phyloP scores from a whole-genome alignment of 805 yeast species.

The Yamadazyma akitaensis region DNA sequence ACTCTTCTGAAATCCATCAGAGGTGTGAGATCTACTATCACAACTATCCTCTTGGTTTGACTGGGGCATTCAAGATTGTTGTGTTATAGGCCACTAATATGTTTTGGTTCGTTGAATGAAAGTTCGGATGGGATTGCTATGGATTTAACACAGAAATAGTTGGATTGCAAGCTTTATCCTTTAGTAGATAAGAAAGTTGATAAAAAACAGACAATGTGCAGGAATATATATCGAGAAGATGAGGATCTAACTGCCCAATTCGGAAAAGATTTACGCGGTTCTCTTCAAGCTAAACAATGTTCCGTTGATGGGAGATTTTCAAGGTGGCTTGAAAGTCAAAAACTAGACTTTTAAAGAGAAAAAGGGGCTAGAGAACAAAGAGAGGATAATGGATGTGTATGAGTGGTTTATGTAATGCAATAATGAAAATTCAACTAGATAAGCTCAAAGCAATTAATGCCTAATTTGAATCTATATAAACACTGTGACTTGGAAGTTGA shows the following conservation, averaged over 20 bases:
- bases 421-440: background rate
- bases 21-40: background rate
- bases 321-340: too few relatives aligned
- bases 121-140: background rate
- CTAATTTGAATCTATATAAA: constrained; percentile 23
- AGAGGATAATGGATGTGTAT: background rate
- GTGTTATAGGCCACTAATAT: background rate
- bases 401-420: background rate
- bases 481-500: constrained; percentile 6
- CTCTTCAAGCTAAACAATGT: background rate
- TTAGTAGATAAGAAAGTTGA: background rate
- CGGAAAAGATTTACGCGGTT: background rate
- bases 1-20: background rate
- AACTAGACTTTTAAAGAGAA: too few relatives aligned
- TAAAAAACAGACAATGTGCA: too few relatives aligned
- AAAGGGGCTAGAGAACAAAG: too few relatives aligned
- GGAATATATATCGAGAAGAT: too few relatives aligned
- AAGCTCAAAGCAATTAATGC: constrained; percentile 16
- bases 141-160: background rate
- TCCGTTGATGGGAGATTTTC: too few relatives aligned
- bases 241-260: background rate
- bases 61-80: background rate
- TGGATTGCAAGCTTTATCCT: background rate
- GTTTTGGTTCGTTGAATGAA: background rate
- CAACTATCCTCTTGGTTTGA: background rate